Evolutionary conservation across 2,329 filamentous ascomycete genomes (phyloP).

Genomic region (Biscogniauxia sp.): DNA sequence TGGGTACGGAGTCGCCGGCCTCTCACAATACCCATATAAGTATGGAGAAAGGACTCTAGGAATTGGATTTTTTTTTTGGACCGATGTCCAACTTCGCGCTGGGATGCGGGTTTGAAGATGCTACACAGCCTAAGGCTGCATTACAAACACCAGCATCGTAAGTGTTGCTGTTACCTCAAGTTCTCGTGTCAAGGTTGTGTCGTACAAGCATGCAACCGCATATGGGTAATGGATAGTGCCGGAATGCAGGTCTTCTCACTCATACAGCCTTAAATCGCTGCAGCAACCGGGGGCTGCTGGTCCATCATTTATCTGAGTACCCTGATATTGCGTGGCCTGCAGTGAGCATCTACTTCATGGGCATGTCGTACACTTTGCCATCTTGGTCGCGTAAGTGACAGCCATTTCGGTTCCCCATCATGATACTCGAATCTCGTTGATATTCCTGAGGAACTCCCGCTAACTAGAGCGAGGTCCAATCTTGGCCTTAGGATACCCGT

Average conservation of each 20-base stretch:
- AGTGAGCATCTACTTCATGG: not conserved
- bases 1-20: not conserved
- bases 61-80: not conserved
- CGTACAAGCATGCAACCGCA: not conserved
- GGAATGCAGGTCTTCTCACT: not conserved
- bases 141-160: not conserved
- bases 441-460: not conserved
- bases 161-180: not conserved
- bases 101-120: not conserved
- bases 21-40: not conserved
- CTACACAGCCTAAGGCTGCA: not conserved
- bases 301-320: not conserved
- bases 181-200: not conserved
- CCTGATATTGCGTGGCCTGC: not conserved
- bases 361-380: not conserved
- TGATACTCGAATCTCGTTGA: not conserved
- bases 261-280: not conserved
- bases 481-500: not conserved
- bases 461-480: not conserved
- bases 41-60: not conserved
- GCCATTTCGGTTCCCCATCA: not conserved
- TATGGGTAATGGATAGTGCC: not conserved
- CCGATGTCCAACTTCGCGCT: not conserved
- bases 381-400: not conserved
- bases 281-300: not conserved